phyloP scores from a whole-genome alignment of 768 basidiomycete species.

The Hygrocybe coccinea region DNA sequence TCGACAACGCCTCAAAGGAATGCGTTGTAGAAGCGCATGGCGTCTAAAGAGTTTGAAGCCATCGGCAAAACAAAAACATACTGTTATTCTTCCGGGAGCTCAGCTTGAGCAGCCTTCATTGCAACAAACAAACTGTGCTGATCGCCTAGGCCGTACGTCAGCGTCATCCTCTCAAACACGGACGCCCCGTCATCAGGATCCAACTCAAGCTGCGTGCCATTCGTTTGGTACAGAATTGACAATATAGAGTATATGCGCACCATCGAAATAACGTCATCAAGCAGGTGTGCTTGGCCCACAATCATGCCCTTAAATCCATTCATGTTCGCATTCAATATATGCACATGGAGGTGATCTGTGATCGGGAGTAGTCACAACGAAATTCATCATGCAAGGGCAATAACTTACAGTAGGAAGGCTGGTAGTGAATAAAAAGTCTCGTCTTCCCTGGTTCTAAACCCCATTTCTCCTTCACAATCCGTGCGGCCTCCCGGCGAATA shows the following conservation, averaged over 20 bases:
- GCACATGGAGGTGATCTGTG: constrained; percentile 90
- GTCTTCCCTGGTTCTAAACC: constrained; percentile 57
- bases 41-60: no score
- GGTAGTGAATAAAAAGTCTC: constrained; percentile 88
- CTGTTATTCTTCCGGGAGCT: neutral
- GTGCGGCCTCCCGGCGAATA: constrained; percentile 54
- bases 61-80: no score
- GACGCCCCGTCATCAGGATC: constrained; percentile 48
- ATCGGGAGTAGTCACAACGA: neutral
- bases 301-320: constrained; percentile 63
- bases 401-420: constrained; percentile 86
- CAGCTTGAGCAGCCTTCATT: constrained; percentile 33
- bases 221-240: neutral
- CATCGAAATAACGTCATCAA: constrained; percentile 87
- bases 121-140: constrained; percentile 64
- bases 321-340: constrained; percentile 78
- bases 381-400: neutral
- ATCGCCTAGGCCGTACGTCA: constrained; percentile 80
- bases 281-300: constrained; percentile 86
- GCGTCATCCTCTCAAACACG: constrained; percentile 64
- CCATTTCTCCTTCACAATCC: constrained; percentile 58
- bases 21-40: no score
- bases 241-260: constrained; percentile 35
- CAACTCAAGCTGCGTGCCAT: constrained; percentile 47
- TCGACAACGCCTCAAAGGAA: no score